Conservation (phyloP, 192 early-diverging fungal species). For the Gigaspora rosea region DNA sequence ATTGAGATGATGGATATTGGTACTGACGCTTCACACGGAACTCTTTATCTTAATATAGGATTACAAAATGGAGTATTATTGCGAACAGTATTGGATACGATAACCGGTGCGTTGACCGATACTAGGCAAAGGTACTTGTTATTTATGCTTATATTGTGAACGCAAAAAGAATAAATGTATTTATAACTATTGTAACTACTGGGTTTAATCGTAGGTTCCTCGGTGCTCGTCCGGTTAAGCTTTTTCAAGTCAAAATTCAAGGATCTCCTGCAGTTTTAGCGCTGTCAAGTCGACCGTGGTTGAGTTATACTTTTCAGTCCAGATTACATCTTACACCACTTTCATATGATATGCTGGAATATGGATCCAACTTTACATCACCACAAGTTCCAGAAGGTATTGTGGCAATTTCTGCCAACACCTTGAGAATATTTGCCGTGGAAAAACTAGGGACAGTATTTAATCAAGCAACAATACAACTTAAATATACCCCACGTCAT, state of each 20-base stretch:
- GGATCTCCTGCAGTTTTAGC: conserved; percentile 78
- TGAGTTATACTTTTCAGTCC: conserved; percentile 77
- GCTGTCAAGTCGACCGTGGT: conserved; percentile 85
- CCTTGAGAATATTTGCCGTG: conserved; percentile 80
- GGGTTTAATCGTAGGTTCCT: conserved; percentile 60
- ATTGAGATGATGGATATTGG: conserved; percentile 80
- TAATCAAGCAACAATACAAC: conserved; percentile 81
- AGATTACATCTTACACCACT: conserved; percentile 80
- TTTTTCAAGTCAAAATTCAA: conserved; percentile 70
- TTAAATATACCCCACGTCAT: conserved; percentile 86
- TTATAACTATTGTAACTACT: conserved; percentile 27
- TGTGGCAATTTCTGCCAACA: conserved; percentile 83
- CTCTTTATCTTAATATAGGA: conserved; percentile 83
- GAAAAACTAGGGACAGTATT: conserved; percentile 82
- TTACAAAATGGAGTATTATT: conserved; percentile 87
- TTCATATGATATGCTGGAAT: conserved; percentile 82
- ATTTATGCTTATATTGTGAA: background rate
- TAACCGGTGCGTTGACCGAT: conserved; percentile 81
- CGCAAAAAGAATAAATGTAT: background rate
- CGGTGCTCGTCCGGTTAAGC: conserved; percentile 80
- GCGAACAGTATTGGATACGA: conserved; percentile 80
- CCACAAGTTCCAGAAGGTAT: conserved; percentile 88
- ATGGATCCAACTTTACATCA: conserved; percentile 77
- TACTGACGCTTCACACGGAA: conserved; percentile 56
- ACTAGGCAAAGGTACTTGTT: conserved; percentile 50